Base-by-base conservation (phyloP, 345 rosid genomes). In the Triadica sebifera region DNA sequence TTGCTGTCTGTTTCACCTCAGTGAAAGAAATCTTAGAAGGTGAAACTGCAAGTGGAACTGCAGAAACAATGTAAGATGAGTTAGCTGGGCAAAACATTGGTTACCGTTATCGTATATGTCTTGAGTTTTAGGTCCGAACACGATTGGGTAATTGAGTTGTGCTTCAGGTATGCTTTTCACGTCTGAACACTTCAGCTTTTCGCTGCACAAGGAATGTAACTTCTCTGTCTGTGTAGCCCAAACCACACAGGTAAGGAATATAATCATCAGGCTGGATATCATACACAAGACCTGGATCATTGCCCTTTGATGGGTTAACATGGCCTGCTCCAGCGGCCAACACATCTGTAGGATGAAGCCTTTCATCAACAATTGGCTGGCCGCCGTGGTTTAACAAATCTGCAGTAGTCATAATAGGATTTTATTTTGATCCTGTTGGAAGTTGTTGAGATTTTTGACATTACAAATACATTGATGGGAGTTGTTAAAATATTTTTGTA, bases 391-490 rank as follows among this genome's bases (percentile, higher is more conserved):
- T 75, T 5, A 39, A 8, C 46, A 20, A 11, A 38, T 61, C 19
- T 29, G 84, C 84, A 3, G 85, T 80, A n/a, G 90, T 87, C 51
- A 89, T 84, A 4, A 87, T 78, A 22, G 93, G 93, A 89, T n/a
- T n/a, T n/a, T n/a, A n/a, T n/a, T n/a, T n/a, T n/a, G n/a, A n/a
- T n/a, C n/a, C n/a, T n/a, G n/a, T n/a, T n/a, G n/a, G n/a, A n/a
- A n/a, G n/a, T n/a, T n/a, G n/a, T n/a, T n/a, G n/a, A n/a, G n/a
- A n/a, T n/a, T n/a, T n/a, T n/a, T n/a, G n/a, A n/a, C n/a, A n/a
- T n/a, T n/a, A n/a, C n/a, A n/a, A n/a, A n/a, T n/a, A n/a, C n/a
- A n/a, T n/a, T n/a, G n/a, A n/a, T n/a, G n/a, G n/a, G n/a, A n/a
- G n/a, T n/a, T n/a, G n/a, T n/a, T n/a, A n/a, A n/a, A n/a, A n/a